Base-by-base conservation (phyloP, 768 basidiomycete species). In the Mycena rebaudengoi region DNA sequence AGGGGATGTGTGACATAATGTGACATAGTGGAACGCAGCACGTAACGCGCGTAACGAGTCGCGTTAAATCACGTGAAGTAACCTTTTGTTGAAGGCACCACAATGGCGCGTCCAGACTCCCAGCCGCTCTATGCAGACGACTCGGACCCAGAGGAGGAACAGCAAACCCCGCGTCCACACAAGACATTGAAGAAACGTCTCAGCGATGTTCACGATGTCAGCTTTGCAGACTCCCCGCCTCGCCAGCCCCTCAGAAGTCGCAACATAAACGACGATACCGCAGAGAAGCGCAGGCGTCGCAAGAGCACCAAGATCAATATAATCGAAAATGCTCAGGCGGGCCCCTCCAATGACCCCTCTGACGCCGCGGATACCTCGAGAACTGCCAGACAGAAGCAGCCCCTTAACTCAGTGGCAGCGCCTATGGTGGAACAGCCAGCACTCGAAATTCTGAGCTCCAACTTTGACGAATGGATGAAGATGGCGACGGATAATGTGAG, bases 391-490 rank as follows among this genome's bases (percentile, higher is more conserved):
- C 86, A 86, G 76, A 90, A 88, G 67, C 82, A 88, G 51, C 85
- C 88, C 46, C 80, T 91, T 37, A 86, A 83, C 62, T 85, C 88
- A 25, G 86, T 90, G 3, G 84, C 84, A 35, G 82, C 87, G 8
- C 87, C 87, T 3, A 75, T 78, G 2, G 85, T 88, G 26, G 84
- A 89, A 41, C 86, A 90, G 0, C 78, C 26, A 26, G 52, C 35
- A 6, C 57, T 90, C 67, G 93, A 96, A 67, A 86, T 95, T n/a
- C 93, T 94, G 87, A 94, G 84, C 77, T 91, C 89, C 37, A 98
- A 96, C 70, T 98, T 91, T 72, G 98, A 99, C 75, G 96, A 99
- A 77, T 99, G 98, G 98, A 99, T 99, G 97, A 99, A 99, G 83
- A 90, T 99, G 89, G 96, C 96, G 1, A 99, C 97, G 3, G 97